Base-by-base conservation (phyloP, 2,329 filamentous ascomycete genomes). In the Alternaria triticina region DNA sequence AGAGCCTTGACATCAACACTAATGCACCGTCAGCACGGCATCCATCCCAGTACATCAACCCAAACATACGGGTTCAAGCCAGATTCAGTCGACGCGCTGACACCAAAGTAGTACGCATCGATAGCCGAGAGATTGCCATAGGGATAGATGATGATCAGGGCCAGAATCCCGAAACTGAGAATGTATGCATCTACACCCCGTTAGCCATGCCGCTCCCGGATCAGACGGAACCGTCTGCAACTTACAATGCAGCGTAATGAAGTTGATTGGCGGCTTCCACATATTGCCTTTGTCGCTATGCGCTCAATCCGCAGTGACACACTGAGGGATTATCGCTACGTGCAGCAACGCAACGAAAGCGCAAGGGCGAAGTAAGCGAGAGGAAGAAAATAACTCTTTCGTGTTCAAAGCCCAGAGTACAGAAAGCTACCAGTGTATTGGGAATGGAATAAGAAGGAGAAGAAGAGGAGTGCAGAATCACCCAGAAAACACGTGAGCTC, bases 31-130 rank as follows among this genome's bases (percentile, higher is more conserved):
- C 54, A 75, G 69, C 57, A 22, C 30, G 25, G 36, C 40, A 47
- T 5, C 27, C 30, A 33, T 5, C 15, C 9, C 4, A 23, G 12
- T 10, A 15, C 6, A 12, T 6, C 4, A n/a, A n/a, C 5, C 13
- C 15, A 28, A 22, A 40, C 82, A 33, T 68, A 83, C 81, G 95
- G 92, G 78, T 99, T 99, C 66, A 99, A 83, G 0, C 96, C 96
- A 65, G 94, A 96, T 80, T 99, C 96, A 0, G 95, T 98, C 65
- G 93, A 91, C 60, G 92, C 85, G 55, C 96, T 94, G 57, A 88
- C 89, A 15, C 91, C 88, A 73, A 97, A 93, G 84, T 97, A 93
- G 13, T 99, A 86, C 3, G 94, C 90, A 83, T 99, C 94, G 70
- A 96, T 92, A 74, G 97, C 99, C 2, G 80, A 67, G 61, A 97